Evolutionary conservation across 1,284 basidiomycete species (phyloP).

Genomic region (Ustilago xerochloae): DNA sequence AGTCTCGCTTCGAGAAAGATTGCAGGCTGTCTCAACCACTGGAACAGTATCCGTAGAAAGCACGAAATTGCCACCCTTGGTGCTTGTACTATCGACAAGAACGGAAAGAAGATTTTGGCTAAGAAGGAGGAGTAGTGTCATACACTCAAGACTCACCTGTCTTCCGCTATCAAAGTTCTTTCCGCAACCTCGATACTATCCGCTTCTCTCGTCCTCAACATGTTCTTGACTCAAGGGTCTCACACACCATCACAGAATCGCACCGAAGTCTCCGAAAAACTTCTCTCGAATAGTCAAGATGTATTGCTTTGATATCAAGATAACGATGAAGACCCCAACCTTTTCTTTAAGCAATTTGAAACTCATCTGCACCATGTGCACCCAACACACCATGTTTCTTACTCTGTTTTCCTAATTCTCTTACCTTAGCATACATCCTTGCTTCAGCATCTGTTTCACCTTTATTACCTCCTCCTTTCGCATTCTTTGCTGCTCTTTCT

Average conservation of each 20-base stretch:
- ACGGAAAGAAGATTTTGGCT: slow-evolving; percentile 5
- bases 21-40: background rate
- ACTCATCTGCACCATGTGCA: slow-evolving; percentile 74
- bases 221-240: background rate
- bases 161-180: too few relatives aligned
- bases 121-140: too few relatives aligned
- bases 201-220: background rate
- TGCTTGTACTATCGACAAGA: background rate
- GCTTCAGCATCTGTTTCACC: slow-evolving; percentile 74
- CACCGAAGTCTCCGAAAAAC: too few relatives aligned
- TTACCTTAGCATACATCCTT: slow-evolving; percentile 87
- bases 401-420: slow-evolving; percentile 82
- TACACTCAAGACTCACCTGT: too few relatives aligned
- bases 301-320: background rate
- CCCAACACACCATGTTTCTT: slow-evolving; percentile 84
- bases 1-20: background rate
- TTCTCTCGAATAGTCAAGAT: background rate
- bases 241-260: background rate
- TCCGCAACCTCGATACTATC: too few relatives aligned
- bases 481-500: slow-evolving; percentile 12
- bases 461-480: slow-evolving; percentile 10
- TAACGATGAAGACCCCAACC: background rate
- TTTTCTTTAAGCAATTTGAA: slow-evolving; percentile 54
- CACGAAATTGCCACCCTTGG: background rate
- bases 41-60: background rate